Evolutionary conservation across 2,329 filamentous ascomycete genomes (phyloP).

Genomic region (Colletotrichum coccodes): DNA sequence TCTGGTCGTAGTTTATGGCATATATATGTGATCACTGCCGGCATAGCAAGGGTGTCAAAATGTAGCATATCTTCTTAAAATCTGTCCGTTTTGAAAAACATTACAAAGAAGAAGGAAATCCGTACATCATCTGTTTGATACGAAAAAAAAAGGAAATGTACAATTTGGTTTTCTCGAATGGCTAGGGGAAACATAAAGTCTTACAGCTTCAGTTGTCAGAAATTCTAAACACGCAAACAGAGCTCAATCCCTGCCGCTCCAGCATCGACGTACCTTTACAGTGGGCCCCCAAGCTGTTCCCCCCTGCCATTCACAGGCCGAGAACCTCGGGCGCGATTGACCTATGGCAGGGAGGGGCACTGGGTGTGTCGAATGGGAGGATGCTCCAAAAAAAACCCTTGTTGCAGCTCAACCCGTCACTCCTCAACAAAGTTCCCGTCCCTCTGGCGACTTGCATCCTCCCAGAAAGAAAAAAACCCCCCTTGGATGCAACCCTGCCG

Average conservation of each 20-base stretch:
- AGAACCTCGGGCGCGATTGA: conserved; percentile 21
- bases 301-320: neutral
- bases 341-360: neutral
- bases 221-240: neutral
- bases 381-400: conserved; percentile 14
- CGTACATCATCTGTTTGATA: too few relatives aligned
- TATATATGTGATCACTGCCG: neutral
- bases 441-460: neutral
- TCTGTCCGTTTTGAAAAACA: neutral
- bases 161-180: too few relatives aligned
- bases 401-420: conserved; percentile 31
- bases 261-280: conserved; percentile 7
- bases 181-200: too few relatives aligned
- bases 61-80: neutral
- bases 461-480: too few relatives aligned
- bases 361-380: conserved; percentile 2
- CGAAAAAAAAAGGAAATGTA: too few relatives aligned
- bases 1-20: conserved; percentile 40
- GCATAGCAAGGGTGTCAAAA: conserved; percentile 17
- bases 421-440: conserved; percentile 28
- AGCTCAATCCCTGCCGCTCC: conserved; percentile 10
- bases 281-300: neutral
- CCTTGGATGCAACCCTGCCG: neutral
- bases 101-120: too few relatives aligned
- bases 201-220: neutral